Evolutionary conservation across 306 rosid species (phyloP).

Genomic region (Cyamopsis tetragonoloba): DNA sequence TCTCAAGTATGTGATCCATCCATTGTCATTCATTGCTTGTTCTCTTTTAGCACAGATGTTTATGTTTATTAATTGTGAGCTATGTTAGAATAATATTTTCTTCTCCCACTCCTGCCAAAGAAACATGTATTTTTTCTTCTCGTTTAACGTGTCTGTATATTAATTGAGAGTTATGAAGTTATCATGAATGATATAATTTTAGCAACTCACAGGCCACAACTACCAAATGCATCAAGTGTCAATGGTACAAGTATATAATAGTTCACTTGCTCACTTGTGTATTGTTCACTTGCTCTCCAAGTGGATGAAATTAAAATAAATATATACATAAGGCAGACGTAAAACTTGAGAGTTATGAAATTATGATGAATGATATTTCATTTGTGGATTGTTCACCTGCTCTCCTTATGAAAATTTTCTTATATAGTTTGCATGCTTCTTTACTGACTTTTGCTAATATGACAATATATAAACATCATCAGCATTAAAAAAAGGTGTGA

Average conservation of each 20-base stretch:
- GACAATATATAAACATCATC: not conserved
- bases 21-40: constrained; percentile 16
- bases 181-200: not conserved
- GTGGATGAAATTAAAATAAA: too few relatives aligned
- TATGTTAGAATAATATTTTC: not conserved
- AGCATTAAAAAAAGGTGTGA: not conserved
- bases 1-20: constrained; percentile 79
- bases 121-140: constrained; percentile 3
- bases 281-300: too few relatives aligned
- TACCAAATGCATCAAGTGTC: too few relatives aligned
- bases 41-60: not conserved
- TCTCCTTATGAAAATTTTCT: not conserved
- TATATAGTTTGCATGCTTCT: not conserved
- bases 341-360: constrained; percentile 7
- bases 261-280: too few relatives aligned
- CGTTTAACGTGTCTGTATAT: not conserved
- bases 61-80: constrained; percentile 9
- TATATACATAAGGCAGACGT: too few relatives aligned
- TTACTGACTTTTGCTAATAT: constrained; percentile 1
- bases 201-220: too few relatives aligned
- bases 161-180: constrained; percentile 1
- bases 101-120: not conserved
- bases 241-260: too few relatives aligned
- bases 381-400: not conserved
- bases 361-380: not conserved